Conservation (phyloP, 2,329 filamentous ascomycete species). For the Aspergillus sp. region DNA sequence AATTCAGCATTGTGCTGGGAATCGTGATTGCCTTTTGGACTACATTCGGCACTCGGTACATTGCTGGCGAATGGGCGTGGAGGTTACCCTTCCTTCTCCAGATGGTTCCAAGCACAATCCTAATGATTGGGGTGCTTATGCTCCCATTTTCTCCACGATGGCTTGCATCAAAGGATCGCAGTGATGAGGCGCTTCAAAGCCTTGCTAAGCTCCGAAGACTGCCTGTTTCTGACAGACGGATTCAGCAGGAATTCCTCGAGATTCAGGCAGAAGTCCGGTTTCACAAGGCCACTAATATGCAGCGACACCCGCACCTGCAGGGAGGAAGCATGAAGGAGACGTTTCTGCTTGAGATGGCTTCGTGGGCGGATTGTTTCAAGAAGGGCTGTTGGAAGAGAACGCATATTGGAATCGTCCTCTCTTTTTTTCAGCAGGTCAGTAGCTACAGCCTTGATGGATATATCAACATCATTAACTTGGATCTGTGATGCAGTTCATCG, state of each 20-base stretch:
- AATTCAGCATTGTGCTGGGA: slow-evolving; percentile 37
- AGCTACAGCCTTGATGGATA: background rate
- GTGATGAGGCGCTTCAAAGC: slow-evolving; percentile 45
- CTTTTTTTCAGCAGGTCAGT: slow-evolving; percentile 53
- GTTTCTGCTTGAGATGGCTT: slow-evolving; percentile 44
- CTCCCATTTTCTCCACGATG: slow-evolving; percentile 55
- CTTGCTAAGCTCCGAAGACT: slow-evolving; percentile 47
- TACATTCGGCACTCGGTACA: slow-evolving; percentile 40
- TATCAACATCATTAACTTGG: slow-evolving; percentile 2
- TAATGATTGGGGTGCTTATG: slow-evolving; percentile 34
- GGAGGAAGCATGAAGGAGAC: slow-evolving; percentile 27
- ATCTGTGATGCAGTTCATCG: slow-evolving; percentile 32
- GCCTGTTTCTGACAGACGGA: slow-evolving; percentile 43
- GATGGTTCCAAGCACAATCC: slow-evolving; percentile 36
- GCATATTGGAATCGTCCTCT: slow-evolving; percentile 47
- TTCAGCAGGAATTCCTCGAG: slow-evolving; percentile 48
- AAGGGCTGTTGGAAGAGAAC: slow-evolving; percentile 47
- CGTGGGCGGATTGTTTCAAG: slow-evolving; percentile 49
- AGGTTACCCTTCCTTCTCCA: slow-evolving; percentile 46
- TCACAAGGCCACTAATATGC: slow-evolving; percentile 41
- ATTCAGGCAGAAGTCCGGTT: slow-evolving; percentile 52
- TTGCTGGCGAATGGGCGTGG: slow-evolving; percentile 44
- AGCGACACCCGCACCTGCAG: slow-evolving; percentile 35
- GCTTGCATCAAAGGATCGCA: slow-evolving; percentile 43
- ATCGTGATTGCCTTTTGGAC: slow-evolving; percentile 40